Conservation (phyloP, 1,284 basidiomycete species). For the Takashimella tepidaria region DNA sequence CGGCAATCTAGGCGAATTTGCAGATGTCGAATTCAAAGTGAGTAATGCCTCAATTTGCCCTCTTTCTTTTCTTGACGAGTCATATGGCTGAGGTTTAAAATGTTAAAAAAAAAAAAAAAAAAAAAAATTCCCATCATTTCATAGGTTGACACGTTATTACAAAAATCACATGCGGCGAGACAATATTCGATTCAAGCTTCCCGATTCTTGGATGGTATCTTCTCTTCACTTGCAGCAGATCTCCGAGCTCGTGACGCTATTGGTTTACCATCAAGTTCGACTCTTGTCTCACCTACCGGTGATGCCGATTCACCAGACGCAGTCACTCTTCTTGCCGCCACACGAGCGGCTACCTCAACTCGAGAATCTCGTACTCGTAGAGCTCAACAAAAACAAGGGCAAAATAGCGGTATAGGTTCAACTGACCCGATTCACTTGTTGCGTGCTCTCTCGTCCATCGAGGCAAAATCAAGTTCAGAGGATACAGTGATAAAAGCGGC, state of each 20-base stretch:
- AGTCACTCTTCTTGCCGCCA: constrained; percentile 20
- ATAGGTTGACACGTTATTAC: constrained; percentile 43
- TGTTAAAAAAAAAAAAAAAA: no score
- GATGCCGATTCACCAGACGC: constrained; percentile 29
- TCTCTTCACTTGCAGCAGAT: constrained; percentile 40
- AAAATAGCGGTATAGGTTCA: constrained; percentile 4
- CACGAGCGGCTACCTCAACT: constrained; percentile 6
- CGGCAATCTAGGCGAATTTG: constrained; percentile 29
- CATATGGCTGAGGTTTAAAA: no score
- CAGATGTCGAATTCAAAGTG: constrained; percentile 45
- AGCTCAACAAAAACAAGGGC: not conserved
- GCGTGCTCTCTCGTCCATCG: constrained; percentile 37
- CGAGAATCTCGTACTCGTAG: not conserved
- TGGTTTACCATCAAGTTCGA: constrained; percentile 6
- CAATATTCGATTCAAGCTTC: constrained; percentile 42
- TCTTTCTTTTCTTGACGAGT: no score
- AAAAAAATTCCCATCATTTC: no score
- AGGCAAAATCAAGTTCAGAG: constrained; percentile 26
- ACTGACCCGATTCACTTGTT: constrained; percentile 41
- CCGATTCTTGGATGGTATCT: constrained; percentile 47
- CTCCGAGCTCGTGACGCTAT: constrained; percentile 34
- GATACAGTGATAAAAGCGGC: constrained; percentile 34
- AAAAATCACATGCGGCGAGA: constrained; percentile 39
- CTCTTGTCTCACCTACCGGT: constrained; percentile 10
- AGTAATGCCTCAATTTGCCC: constrained; percentile 7